Conservation (phyloP, 345 rosid genomes). For the Arabidopsis thaliana region TAIR10.1 NC_003071.7:935501-936000, state of each 20-base stretch:
- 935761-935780: slow-evolving; percentile 61
- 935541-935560: slow-evolving; percentile 75
- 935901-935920: slow-evolving; percentile 60
- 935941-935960: slow-evolving; percentile 65
- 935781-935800: slow-evolving; percentile 58
- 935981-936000: slow-evolving; percentile 56
- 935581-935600: slow-evolving; percentile 48
- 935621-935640: slow-evolving; percentile 54
- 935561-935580: slow-evolving; percentile 63
- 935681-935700: slow-evolving; percentile 77
- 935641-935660: slow-evolving; percentile 53
- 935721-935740: slow-evolving; percentile 55
- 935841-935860: slow-evolving; percentile 1
- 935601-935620: slow-evolving; percentile 49
- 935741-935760: slow-evolving; percentile 67
- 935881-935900: slow-evolving; percentile 50
- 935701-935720: slow-evolving; percentile 72
- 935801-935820: slow-evolving; percentile 71
- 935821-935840: slow-evolving; percentile 10
- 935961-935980: slow-evolving; percentile 68
- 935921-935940: slow-evolving; percentile 59
- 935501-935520: slow-evolving; percentile 55
- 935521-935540: slow-evolving; percentile 50
- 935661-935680: slow-evolving; percentile 77
- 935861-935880: slow-evolving; percentile 26